Evolutionary conservation across 1,284 basidiomycete species (phyloP).

Genomic region (Afroboletus lepidellus): DNA sequence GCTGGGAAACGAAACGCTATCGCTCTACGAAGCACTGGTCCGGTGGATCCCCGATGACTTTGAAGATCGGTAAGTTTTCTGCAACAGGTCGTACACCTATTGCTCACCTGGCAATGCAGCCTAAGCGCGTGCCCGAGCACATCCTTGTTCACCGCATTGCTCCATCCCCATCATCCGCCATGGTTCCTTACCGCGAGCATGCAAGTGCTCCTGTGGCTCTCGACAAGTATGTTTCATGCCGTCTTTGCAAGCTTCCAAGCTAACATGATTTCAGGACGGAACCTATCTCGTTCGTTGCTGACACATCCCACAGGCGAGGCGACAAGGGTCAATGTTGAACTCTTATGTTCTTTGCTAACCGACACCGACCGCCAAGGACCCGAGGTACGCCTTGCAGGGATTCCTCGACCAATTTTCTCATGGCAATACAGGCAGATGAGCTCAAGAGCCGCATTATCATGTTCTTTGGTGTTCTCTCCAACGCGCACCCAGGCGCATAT

Average conservation of each 20-base stretch:
- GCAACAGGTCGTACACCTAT: background rate
- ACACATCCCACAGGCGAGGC: constrained; percentile 24
- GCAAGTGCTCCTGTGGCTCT: constrained; percentile 52
- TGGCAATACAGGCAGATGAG: constrained; percentile 36
- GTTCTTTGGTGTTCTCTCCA: constrained; percentile 56
- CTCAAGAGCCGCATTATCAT: constrained; percentile 51
- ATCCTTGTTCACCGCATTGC: constrained; percentile 46
- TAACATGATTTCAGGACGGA: constrained; percentile 35
- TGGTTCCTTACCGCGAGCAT: constrained; percentile 48
- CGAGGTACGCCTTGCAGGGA: constrained; percentile 38
- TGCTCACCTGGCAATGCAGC: constrained; percentile 29
- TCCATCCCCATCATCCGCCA: constrained; percentile 48
- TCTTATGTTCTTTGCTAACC: constrained; percentile 49
- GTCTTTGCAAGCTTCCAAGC: constrained; percentile 18
- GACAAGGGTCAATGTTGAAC: constrained; percentile 38
- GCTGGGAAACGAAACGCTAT: constrained; percentile 44
- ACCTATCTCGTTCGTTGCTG: constrained; percentile 42
- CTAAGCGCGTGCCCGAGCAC: constrained; percentile 40
- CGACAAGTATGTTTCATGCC: constrained; percentile 47
- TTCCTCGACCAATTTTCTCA: background rate
- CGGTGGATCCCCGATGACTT: constrained; percentile 47
- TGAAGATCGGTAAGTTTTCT: constrained; percentile 39
- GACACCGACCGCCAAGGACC: constrained; percentile 42
- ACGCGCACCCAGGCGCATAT: constrained; percentile 51
- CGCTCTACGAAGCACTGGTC: constrained; percentile 53